Percentiles rank a stretch among this genome's conserved stretches.
Evolutionary conservation across 257 asterid genomes (phyloP).

Genomic region (Fraxinus cuspidata): DNA sequence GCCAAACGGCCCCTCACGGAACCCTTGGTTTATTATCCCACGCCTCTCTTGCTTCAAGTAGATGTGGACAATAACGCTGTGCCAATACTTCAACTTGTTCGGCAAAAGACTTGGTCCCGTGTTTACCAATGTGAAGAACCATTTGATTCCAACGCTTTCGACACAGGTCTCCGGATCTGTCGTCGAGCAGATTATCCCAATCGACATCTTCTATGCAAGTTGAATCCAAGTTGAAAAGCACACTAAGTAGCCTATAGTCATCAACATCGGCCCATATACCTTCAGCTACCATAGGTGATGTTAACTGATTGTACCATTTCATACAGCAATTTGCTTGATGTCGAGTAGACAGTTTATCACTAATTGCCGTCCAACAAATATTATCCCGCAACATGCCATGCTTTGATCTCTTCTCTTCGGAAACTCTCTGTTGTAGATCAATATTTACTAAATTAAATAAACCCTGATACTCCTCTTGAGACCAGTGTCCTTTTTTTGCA

Average conservation of each 20-base stretch:
- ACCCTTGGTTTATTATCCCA: slow-evolving; percentile 60
- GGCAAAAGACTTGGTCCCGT: slow-evolving; percentile 43
- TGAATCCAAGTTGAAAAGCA: slow-evolving; percentile 44
- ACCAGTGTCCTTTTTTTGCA: slow-evolving; percentile 46
- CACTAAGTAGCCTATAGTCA: slow-evolving; percentile 45
- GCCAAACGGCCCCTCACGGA: slow-evolving; percentile 25
- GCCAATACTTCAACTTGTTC: slow-evolving; percentile 62
- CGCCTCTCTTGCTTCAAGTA: slow-evolving; percentile 49
- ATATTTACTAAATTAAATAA: slow-evolving; percentile 48
- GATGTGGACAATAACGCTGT: slow-evolving; percentile 47
- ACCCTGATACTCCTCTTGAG: slow-evolving; percentile 50
- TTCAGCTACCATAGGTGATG: slow-evolving; percentile 47
- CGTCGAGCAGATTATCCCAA: slow-evolving; percentile 54
- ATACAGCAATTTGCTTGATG: slow-evolving; percentile 30
- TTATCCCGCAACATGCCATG: slow-evolving; percentile 58
- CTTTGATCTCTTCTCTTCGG: slow-evolving; percentile 48
- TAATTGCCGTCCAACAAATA: slow-evolving; percentile 51
- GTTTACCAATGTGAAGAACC: slow-evolving; percentile 49
- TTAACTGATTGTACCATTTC: slow-evolving; percentile 52
- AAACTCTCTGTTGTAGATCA: slow-evolving; percentile 41
- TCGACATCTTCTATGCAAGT: slow-evolving; percentile 63
- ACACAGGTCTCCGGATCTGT: slow-evolving; percentile 48
- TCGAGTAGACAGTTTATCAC: slow-evolving; percentile 45
- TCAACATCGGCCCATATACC: slow-evolving; percentile 54
- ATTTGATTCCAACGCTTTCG: slow-evolving; percentile 59